These are phyloP conservation scores for Knoxdaviesia capensis DNA, from an alignment of 2,329 filamentous ascomycete species.

Conservation along the genomic window DNA sequence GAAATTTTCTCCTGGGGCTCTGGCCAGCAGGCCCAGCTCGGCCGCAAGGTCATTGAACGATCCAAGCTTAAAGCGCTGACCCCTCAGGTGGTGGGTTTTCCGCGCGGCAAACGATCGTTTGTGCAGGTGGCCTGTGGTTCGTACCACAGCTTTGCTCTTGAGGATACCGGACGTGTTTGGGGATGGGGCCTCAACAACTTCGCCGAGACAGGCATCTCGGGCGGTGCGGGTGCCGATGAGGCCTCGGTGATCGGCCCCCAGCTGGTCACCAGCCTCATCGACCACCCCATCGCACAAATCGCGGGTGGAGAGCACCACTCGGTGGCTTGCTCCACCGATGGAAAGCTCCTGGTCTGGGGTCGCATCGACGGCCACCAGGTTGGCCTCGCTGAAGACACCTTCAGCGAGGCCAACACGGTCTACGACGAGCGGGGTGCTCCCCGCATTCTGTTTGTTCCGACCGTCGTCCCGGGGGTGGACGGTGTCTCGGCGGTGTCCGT, in stretches of 20 bases:
- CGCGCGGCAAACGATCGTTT: constrained; percentile 33
- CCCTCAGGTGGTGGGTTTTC: constrained; percentile 34
- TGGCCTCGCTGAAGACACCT: constrained; percentile 33
- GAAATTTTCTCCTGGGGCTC: constrained; percentile 52
- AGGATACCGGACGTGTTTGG: constrained; percentile 49
- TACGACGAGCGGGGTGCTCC: constrained; percentile 41
- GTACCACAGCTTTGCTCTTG: constrained; percentile 69
- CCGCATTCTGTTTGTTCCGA: constrained; percentile 36
- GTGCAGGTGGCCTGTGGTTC: constrained; percentile 38
- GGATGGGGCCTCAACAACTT: constrained; percentile 80
- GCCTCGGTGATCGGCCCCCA: constrained; percentile 40
- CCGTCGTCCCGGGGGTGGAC: constrained; percentile 9
- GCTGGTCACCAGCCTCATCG: constrained; percentile 42
- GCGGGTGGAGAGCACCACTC: constrained; percentile 52
- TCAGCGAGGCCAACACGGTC: constrained; percentile 30
- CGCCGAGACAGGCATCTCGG: constrained; percentile 50
- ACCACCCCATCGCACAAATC: constrained; percentile 46
- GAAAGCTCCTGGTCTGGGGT: constrained; percentile 39
- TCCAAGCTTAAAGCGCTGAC: constrained; percentile 41
- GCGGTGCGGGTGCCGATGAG: constrained; percentile 29
- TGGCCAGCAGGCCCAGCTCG: constrained; percentile 45
- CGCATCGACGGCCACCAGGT: constrained; percentile 30
- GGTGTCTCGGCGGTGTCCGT: constrained; percentile 25
- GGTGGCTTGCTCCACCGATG: constrained; percentile 35
- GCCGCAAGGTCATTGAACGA: constrained; percentile 37